phyloP scores from a whole-genome alignment of 192 early-diverging fungal genomes.

The Pilaira anomala region DNA sequence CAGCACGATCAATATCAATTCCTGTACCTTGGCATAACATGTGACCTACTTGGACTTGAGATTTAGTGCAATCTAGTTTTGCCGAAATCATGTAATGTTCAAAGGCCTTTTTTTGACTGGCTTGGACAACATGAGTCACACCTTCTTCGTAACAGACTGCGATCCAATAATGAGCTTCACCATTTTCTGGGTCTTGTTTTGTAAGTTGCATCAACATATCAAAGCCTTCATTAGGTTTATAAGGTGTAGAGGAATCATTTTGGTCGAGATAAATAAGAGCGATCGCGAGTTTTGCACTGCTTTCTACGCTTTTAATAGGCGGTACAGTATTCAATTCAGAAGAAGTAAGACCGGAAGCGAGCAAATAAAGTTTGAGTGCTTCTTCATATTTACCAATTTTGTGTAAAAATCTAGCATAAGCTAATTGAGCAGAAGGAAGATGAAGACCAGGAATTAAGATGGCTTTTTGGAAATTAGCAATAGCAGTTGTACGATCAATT shows the following conservation, averaged over 20 bases:
- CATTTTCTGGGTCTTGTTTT: slow-evolving; percentile 14
- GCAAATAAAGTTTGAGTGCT: slow-evolving; percentile 25
- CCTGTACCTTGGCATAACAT: slow-evolving; percentile 43
- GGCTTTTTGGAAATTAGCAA: slow-evolving; percentile 32
- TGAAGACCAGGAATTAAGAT: slow-evolving; percentile 8
- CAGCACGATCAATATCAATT: slow-evolving; percentile 18
- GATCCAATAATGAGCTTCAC: slow-evolving; percentile 32
- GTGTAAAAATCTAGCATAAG: slow-evolving; percentile 32
- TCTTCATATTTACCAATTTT: slow-evolving; percentile 20
- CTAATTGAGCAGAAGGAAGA: slow-evolving; percentile 22
- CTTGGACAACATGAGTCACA: slow-evolving; percentile 8
- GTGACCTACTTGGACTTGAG: slow-evolving; percentile 37
- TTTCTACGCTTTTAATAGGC: neutral
- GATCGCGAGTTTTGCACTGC: slow-evolving; percentile 25
- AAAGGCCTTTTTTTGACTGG: slow-evolving; percentile 27
- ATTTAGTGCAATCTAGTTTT: slow-evolving; percentile 23
- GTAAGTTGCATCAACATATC: slow-evolving; percentile 23
- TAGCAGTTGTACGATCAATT: slow-evolving; percentile 21
- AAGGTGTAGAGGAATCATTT: slow-evolving; percentile 18
- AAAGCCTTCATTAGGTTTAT: slow-evolving; percentile 24
- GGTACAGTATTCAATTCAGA: neutral
- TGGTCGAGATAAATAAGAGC: slow-evolving; percentile 32
- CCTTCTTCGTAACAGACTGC: slow-evolving; percentile 39
- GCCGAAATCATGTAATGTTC: slow-evolving; percentile 27
- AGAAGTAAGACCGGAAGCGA: neutral